A percentile compares a stretch with the other conserved stretches of the same genome.
Evolutionary conservation across 2,329 filamentous ascomycete species (phyloP).

Genomic region (Penicillium fuscoglaucum): DNA sequence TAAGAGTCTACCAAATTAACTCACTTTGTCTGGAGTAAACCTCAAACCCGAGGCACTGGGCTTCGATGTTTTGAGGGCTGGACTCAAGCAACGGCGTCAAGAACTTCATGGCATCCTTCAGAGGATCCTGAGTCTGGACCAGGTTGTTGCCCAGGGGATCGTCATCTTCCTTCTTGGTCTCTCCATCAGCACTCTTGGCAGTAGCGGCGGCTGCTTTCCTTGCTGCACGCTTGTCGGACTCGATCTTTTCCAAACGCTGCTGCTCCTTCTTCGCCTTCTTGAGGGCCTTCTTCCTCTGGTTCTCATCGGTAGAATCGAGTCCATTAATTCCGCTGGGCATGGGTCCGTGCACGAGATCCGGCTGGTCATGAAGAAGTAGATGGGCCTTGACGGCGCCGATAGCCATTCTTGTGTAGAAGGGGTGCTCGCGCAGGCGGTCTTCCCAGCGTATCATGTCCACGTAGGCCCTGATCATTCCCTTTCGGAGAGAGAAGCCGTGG

Average conservation of each 20-base stretch:
- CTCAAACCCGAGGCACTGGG: slow-evolving; percentile 84
- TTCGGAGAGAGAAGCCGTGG: slow-evolving; percentile 94
- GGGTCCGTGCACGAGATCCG: slow-evolving; percentile 62
- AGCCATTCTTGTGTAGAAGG: slow-evolving; percentile 85
- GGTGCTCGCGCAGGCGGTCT: slow-evolving; percentile 84
- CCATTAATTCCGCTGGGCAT: slow-evolving; percentile 58
- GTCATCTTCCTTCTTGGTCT: slow-evolving; percentile 81
- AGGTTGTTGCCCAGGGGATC: slow-evolving; percentile 83
- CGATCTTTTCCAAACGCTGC: slow-evolving; percentile 71
- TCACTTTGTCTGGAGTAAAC: slow-evolving; percentile 81
- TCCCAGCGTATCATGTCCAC: slow-evolving; percentile 97
- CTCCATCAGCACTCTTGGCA: slow-evolving; percentile 57
- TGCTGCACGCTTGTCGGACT: slow-evolving; percentile 79
- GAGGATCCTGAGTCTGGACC: slow-evolving; percentile 75
- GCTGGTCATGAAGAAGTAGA: slow-evolving; percentile 73
- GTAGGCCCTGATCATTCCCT: slow-evolving; percentile 93
- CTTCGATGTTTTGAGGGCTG: slow-evolving; percentile 76
- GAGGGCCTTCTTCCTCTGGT: slow-evolving; percentile 79
- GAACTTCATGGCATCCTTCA: slow-evolving; percentile 86
- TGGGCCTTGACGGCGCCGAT: slow-evolving; percentile 80
- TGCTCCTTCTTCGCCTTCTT: slow-evolving; percentile 89
- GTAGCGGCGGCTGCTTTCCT: slow-evolving; percentile 69
- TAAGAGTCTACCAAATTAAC: slow-evolving; percentile 29
- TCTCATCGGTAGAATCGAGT: slow-evolving; percentile 52
- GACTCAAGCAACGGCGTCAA: slow-evolving; percentile 77